Evolutionary conservation across 768 basidiomycete genomes (phyloP).

Genomic region (Mrakia frigida): DNA sequence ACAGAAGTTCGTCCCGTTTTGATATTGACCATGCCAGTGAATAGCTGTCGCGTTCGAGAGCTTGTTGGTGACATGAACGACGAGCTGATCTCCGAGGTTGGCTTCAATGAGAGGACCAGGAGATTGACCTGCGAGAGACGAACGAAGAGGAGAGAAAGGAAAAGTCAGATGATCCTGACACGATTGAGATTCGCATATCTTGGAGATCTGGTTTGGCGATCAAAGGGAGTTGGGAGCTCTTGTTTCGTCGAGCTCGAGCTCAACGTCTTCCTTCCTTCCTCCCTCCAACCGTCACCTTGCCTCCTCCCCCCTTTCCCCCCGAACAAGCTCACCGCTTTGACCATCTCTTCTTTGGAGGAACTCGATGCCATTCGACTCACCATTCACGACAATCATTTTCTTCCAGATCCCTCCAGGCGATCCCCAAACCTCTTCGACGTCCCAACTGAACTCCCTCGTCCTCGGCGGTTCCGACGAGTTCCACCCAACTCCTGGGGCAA

Average conservation of each 20-base stretch:
- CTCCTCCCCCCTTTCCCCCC: background rate
- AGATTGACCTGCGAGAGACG: slow-evolving; percentile 12
- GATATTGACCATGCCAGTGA: slow-evolving; percentile 37
- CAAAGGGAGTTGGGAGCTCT: too few relatives aligned
- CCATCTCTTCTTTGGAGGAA: background rate
- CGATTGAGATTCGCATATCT: too few relatives aligned
- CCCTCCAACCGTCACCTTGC: background rate
- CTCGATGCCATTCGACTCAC: background rate
- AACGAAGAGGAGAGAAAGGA: background rate
- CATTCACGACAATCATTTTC: slow-evolving; percentile 35
- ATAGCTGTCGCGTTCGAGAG: slow-evolving; percentile 29
- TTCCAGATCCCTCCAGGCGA: slow-evolving; percentile 27
- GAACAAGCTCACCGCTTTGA: background rate
- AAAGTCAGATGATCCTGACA: too few relatives aligned
- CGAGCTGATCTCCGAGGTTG: slow-evolving; percentile 31
- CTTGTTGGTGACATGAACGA: slow-evolving; percentile 21
- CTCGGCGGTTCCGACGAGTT: background rate
- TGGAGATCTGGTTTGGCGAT: too few relatives aligned
- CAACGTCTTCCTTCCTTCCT: background rate
- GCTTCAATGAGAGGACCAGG: slow-evolving; percentile 35
- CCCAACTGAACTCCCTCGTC: slow-evolving; percentile 25
- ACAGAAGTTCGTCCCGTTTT: slow-evolving; percentile 47
- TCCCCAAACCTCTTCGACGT: slow-evolving; percentile 19
- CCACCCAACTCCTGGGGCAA: background rate
- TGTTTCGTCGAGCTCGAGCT: too few relatives aligned